Percentiles rank a stretch among this genome's conserved stretches.
Evolutionary conservation across 2,329 filamentous ascomycete species (phyloP).

Genomic region (Neonectria hederae): DNA sequence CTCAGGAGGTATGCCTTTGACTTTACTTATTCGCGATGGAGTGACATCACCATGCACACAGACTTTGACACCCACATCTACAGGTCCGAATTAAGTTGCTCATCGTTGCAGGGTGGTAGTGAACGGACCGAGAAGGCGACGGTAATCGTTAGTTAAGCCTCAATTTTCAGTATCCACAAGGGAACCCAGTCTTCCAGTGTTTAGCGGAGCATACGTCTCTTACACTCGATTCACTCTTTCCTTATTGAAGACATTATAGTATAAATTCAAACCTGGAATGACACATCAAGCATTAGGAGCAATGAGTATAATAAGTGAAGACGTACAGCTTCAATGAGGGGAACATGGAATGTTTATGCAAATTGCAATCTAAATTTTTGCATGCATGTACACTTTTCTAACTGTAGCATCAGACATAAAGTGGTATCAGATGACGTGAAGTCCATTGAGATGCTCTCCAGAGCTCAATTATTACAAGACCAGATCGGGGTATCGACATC

Average conservation of each 20-base stretch:
- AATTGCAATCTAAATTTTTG: background rate
- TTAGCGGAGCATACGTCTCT: background rate
- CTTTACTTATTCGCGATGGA: background rate
- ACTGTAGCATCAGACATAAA: background rate
- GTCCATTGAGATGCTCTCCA: background rate
- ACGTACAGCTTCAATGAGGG: background rate
- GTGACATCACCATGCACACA: background rate
- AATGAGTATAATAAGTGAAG: background rate
- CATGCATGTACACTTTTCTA: background rate
- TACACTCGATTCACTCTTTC: too few relatives aligned
- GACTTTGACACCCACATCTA: background rate
- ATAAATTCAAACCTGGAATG: background rate
- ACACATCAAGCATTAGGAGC: background rate
- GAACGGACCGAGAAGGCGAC: background rate
- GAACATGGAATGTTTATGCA: background rate
- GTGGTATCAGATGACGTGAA: background rate
- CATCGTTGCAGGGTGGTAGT: background rate
- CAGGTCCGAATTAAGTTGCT: background rate
- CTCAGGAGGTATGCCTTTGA: background rate
- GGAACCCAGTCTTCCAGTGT: background rate
- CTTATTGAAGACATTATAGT: too few relatives aligned
- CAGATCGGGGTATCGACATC: slow-evolving; percentile 20
- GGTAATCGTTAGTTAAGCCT: background rate
- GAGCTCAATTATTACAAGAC: slow-evolving; percentile 15
- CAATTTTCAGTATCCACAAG: background rate